phyloP scores from a whole-genome alignment of 805 yeast species.

The Candida silvicultrix region DNA sequence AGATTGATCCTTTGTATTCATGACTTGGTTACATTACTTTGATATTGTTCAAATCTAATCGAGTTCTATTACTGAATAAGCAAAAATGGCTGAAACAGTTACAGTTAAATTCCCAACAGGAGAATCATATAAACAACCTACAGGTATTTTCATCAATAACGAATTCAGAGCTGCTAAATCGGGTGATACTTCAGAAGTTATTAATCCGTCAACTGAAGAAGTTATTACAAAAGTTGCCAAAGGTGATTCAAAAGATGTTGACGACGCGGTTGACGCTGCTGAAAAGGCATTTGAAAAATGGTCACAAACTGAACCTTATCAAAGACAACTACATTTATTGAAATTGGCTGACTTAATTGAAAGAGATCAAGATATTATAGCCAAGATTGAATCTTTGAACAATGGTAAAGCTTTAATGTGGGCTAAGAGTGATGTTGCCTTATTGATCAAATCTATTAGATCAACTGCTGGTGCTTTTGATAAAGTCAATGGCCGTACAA shows the following conservation, averaged over 20 bases:
- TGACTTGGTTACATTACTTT: too few relatives aligned
- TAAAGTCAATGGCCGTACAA: neutral
- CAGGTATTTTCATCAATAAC: conserved; percentile 59
- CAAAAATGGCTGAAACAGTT: neutral
- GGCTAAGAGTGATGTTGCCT: conserved; percentile 43
- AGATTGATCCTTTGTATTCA: neutral
- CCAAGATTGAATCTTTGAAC: conserved; percentile 50
- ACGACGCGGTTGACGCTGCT: conserved; percentile 26
- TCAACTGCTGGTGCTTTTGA: conserved; percentile 51
- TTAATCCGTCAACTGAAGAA: conserved; percentile 45
- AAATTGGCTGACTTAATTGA: conserved; percentile 42
- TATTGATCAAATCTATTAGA: conserved; percentile 45
- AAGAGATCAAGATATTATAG: conserved; percentile 38
- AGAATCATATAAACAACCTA: conserved; percentile 42
- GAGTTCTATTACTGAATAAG: neutral
- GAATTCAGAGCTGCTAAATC: conserved; percentile 38
- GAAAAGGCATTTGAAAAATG: conserved; percentile 38
- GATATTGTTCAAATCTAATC: neutral
- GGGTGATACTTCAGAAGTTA: conserved; percentile 29
- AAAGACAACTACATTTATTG: conserved; percentile 33
- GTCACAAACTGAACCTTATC: conserved; percentile 37
- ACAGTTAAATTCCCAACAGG: conserved; percentile 43
- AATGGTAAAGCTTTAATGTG: conserved; percentile 41
- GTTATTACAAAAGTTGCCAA: conserved; percentile 40
- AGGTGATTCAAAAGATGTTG: conserved; percentile 32